Evolutionary conservation across 2,329 filamentous ascomycete genomes (phyloP).

Genomic region (Epichloe amarillans): DNA sequence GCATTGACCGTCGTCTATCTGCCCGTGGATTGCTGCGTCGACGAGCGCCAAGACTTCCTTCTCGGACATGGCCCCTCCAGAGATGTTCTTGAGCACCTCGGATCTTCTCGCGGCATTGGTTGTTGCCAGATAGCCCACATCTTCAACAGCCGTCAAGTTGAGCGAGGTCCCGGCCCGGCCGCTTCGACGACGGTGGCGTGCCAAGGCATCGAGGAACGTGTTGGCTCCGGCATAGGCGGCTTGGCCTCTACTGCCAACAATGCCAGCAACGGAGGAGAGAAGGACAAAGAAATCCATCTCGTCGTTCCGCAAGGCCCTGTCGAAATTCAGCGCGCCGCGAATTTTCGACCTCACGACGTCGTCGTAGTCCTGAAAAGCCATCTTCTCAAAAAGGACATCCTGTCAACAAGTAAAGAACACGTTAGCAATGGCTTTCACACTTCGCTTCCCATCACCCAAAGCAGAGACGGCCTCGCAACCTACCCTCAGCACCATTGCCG

Average conservation of each 20-base stretch:
- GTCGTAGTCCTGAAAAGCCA: constrained; percentile 35
- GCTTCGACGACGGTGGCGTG: constrained; percentile 23
- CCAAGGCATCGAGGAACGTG: constrained; percentile 24
- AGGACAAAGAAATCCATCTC: constrained; percentile 41
- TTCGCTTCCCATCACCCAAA: no score
- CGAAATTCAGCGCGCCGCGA: constrained; percentile 39
- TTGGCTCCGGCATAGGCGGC: constrained; percentile 40
- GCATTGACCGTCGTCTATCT: constrained; percentile 29
- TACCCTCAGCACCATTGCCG: constrained; percentile 29
- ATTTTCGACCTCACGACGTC: constrained; percentile 38
- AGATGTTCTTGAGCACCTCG: constrained; percentile 34
- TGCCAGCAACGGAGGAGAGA: constrained; percentile 36
- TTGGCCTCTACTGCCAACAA: constrained; percentile 38
- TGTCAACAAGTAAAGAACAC: constrained; percentile 1
- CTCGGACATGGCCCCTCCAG: constrained; percentile 34
- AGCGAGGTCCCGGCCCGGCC: constrained; percentile 34
- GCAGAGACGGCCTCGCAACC: not conserved
- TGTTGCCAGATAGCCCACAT: constrained; percentile 30
- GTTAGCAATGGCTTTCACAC: not conserved
- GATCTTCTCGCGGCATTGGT: constrained; percentile 25
- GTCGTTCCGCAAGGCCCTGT: constrained; percentile 26
- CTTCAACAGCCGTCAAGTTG: constrained; percentile 38
- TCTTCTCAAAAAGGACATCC: constrained; percentile 39
- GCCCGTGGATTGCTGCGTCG: constrained; percentile 34
- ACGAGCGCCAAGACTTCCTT: constrained; percentile 42